These are phyloP conservation scores for Heteromeles arbutifolia DNA, from an alignment of 306 rosid genomes.

Conservation along the genomic window DNA sequence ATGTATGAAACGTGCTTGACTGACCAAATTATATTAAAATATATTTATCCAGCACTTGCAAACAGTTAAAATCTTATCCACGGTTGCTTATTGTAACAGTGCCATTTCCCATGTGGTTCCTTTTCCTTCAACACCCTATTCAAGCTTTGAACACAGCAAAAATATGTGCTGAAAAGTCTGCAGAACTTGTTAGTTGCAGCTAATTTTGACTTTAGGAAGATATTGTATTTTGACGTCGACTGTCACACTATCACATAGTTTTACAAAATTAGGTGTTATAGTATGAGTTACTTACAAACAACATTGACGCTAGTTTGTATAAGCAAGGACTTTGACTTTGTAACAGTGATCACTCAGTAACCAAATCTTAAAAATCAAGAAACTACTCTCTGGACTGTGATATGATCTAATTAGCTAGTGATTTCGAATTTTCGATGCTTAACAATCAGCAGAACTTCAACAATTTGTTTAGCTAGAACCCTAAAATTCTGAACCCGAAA, in stretches of 20 bases:
- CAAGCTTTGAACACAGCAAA: background rate
- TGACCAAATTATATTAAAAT: conserved; percentile 1
- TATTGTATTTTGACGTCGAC: too few relatives aligned
- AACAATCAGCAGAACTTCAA: background rate
- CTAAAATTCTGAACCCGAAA: too few relatives aligned
- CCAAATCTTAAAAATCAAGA: background rate
- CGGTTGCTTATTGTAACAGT: conserved; percentile 7
- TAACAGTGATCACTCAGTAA: background rate
- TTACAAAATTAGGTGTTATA: too few relatives aligned
- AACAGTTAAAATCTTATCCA: background rate
- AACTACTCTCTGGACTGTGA: background rate
- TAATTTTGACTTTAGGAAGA: conserved; percentile 11
- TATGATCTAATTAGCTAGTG: background rate
- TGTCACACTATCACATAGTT: background rate
- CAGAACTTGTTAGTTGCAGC: conserved; percentile 21
- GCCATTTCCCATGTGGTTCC: conserved; percentile 15
- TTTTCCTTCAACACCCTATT: conserved; percentile 11
- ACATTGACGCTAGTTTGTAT: background rate
- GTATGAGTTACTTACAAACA: background rate
- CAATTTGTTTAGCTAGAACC: background rate
- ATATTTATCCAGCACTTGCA: background rate
- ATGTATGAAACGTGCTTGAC: conserved; percentile 55
- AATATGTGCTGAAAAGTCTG: background rate
- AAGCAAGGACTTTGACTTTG: background rate
- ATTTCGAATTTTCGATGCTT: background rate